These are phyloP conservation scores for Blechomonas ayalai DNA, from an alignment of 208 protist species.

Conservation along the genomic window DNA sequence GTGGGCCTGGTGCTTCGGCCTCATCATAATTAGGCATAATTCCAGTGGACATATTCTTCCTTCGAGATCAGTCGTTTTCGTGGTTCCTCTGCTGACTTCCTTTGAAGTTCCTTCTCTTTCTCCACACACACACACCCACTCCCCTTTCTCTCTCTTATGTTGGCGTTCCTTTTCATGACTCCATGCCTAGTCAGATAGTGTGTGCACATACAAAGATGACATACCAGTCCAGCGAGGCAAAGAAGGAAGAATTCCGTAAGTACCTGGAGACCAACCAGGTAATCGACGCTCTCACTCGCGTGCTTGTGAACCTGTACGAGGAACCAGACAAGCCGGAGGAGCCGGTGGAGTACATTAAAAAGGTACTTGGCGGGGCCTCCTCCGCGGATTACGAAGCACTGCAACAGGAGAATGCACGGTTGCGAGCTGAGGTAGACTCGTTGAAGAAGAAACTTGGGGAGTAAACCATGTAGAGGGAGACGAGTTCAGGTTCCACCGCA, in stretches of 20 bases:
- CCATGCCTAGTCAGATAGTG: background rate
- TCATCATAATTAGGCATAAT: too few species aligned
- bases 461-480: too few species aligned
- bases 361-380: constrained; percentile 86
- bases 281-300: constrained; percentile 89
- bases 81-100: too few species aligned
- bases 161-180: constrained; percentile 3
- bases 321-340: constrained; percentile 90
- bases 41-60: too few species aligned
- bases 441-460: constrained; percentile 72
- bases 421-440: constrained; percentile 75
- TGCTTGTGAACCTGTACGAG: constrained; percentile 91
- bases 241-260: constrained; percentile 94
- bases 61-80: too few species aligned
- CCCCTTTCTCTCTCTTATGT: background rate
- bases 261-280: constrained; percentile 91
- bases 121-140: background rate
- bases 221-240: constrained; percentile 88
- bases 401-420: constrained; percentile 75
- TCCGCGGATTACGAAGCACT: constrained; percentile 80
- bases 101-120: background rate
- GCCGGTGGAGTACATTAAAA: constrained; percentile 91
- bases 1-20: too few species aligned
- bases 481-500: too few species aligned
- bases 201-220: constrained; percentile 39